Percentiles rank a stretch among this genome's conserved stretches.
These are phyloP conservation scores for Rhododendron griersonianum DNA, from an alignment of 148 eudicot species.

Conservation along the genomic window DNA sequence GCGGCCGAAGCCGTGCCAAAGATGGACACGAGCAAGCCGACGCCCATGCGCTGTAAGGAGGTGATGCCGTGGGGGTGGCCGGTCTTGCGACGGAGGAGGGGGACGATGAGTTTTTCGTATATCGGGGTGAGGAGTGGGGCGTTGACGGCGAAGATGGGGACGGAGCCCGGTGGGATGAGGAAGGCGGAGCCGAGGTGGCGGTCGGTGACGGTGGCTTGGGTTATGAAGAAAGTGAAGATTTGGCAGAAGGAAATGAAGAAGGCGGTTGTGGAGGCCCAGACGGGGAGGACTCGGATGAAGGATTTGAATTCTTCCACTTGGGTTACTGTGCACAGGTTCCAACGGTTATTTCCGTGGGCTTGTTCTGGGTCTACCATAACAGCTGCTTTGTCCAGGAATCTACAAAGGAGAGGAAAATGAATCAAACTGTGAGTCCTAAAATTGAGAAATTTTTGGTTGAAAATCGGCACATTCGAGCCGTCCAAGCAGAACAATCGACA, in stretches of 20 bases:
- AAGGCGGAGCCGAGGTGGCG: slow-evolving; percentile 33
- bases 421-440: neutral
- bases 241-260: slow-evolving; percentile 46
- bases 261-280: slow-evolving; percentile 53
- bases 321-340: slow-evolving; percentile 55
- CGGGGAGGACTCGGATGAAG: slow-evolving; percentile 43
- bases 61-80: slow-evolving; percentile 51
- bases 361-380: slow-evolving; percentile 32
- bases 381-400: slow-evolving; percentile 65
- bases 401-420: neutral
- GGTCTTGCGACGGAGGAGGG: slow-evolving; percentile 31
- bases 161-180: slow-evolving; percentile 44
- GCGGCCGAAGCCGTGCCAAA: slow-evolving; percentile 43
- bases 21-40: slow-evolving; percentile 43
- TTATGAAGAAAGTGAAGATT: slow-evolving; percentile 45
- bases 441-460: no score
- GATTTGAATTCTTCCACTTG: slow-evolving; percentile 61
- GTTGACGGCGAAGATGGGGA: slow-evolving; percentile 39
- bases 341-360: slow-evolving; percentile 29
- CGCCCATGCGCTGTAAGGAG: slow-evolving; percentile 52
- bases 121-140: slow-evolving; percentile 43
- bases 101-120: slow-evolving; percentile 42
- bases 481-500: no score
- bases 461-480: no score
- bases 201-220: slow-evolving; percentile 44